Evolutionary conservation across 805 yeast genomes (phyloP).

Genomic region (Starmerella geochares): DNA sequence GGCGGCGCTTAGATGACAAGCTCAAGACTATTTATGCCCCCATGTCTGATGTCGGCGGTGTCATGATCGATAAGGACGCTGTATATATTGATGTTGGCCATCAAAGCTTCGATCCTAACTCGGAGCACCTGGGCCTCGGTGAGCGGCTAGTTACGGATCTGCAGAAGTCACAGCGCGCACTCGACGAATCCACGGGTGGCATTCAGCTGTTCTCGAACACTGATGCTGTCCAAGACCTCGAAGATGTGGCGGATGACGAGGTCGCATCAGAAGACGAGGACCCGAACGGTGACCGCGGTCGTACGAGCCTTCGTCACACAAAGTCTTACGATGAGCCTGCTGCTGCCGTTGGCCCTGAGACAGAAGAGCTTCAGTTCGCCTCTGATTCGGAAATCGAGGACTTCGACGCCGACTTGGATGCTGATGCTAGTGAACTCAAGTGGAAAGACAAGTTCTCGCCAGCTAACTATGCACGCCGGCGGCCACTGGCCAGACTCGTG

Average conservation of each 20-base stretch:
- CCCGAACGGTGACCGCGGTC: conserved; percentile 40
- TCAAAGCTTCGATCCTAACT: conserved; percentile 40
- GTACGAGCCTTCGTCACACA: conserved; percentile 25
- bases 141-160: conserved; percentile 74
- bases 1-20: conserved; percentile 86
- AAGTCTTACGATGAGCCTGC: conserved; percentile 7
- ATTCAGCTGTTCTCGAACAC: conserved; percentile 63
- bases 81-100: conserved; percentile 79
- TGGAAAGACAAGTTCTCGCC: conserved; percentile 37
- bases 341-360: not conserved
- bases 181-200: conserved; percentile 55
- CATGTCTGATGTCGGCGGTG: conserved; percentile 99
- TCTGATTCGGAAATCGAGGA: conserved; percentile 24
- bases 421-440: conserved; percentile 29
- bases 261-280: conserved; percentile 33
- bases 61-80: conserved; percentile 91
- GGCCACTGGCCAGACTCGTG: conserved; percentile 74
- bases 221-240: conserved; percentile 39
- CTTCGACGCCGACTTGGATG: conserved; percentile 18
- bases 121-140: conserved; percentile 61
- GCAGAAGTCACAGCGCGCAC: conserved; percentile 55
- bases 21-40: conserved; percentile 95
- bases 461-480: conserved; percentile 45
- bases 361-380: conserved; percentile 12
- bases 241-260: conserved; percentile 32